Percentiles rank a stretch among this genome's conserved stretches.
phyloP scores from a whole-genome alignment of 176 grass and related monocot species.

The Alloteropsis semialata region DNA sequence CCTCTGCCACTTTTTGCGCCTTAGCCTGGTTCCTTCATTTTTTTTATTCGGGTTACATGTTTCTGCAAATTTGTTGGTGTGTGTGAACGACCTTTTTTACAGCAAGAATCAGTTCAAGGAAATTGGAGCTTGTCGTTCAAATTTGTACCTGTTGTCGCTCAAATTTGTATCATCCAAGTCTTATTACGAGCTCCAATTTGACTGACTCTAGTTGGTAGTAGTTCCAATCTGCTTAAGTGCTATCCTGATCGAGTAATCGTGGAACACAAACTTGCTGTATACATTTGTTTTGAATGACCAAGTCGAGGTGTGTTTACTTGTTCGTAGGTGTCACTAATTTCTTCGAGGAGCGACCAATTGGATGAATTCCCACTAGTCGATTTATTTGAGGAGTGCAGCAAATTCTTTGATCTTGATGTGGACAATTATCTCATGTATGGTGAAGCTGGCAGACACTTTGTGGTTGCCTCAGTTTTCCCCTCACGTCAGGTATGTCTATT shows the following conservation, averaged over 20 bases:
- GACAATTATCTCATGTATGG: conserved; percentile 35
- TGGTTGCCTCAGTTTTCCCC: conserved; percentile 66
- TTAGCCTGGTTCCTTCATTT: no score
- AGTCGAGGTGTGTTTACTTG: conserved; percentile 9
- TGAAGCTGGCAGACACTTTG: conserved; percentile 60
- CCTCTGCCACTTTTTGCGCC: neutral
- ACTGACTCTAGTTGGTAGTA: no score
- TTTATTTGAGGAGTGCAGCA: conserved; percentile 50
- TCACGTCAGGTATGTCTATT: conserved; percentile 51
- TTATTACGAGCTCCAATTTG: no score
- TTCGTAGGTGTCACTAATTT: conserved; percentile 63
- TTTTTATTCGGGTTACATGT: no score
- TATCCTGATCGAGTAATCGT: no score
- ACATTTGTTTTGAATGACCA: conserved; percentile 6
- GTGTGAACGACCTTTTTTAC: neutral
- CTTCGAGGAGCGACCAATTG: conserved; percentile 9
- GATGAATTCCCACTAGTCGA: conserved; percentile 40
- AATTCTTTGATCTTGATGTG: conserved; percentile 53
- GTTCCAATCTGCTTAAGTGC: no score
- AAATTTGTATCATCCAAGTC: no score
- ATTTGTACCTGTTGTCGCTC: neutral
- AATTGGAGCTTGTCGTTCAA: neutral
- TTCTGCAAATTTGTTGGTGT: neutral
- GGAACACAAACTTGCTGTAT: neutral
- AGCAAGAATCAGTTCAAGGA: neutral